These are phyloP conservation scores for Russula olivacea DNA, from an alignment of 768 basidiomycete genomes.

Conservation along the genomic window DNA sequence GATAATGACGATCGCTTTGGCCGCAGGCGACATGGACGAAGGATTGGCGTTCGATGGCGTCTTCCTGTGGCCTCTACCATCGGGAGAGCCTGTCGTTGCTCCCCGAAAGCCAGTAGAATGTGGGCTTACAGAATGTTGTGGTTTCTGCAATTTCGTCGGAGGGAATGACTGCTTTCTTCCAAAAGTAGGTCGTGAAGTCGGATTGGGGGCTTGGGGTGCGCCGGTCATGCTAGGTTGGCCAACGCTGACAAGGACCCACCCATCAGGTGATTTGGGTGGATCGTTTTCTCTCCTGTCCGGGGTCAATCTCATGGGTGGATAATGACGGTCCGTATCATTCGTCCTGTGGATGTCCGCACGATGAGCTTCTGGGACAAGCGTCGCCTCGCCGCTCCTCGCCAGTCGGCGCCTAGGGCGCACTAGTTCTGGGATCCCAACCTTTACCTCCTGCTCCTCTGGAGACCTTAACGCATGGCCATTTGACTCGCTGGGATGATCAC, in stretches of 20 bases:
- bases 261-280: constrained; percentile 36
- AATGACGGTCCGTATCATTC: background rate
- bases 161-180: constrained; percentile 18
- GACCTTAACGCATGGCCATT: background rate
- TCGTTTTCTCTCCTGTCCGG: background rate
- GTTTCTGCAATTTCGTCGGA: background rate
- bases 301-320: background rate
- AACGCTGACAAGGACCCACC: constrained; percentile 64
- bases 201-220: constrained; percentile 23
- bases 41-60: constrained; percentile 40
- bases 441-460: constrained; percentile 31
- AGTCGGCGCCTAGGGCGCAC: constrained; percentile 38
- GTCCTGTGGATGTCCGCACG: constrained; percentile 13
- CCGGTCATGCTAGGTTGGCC: constrained; percentile 31
- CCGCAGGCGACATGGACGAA: constrained; percentile 44
- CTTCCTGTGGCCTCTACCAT: constrained; percentile 21
- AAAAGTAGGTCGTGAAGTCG: background rate
- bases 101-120: constrained; percentile 9
- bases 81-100: constrained; percentile 12
- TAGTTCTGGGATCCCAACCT: constrained; percentile 50
- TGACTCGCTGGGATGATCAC: background rate
- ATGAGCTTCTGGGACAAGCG: constrained; percentile 47
- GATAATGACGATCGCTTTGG: constrained; percentile 57
- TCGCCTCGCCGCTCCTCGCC: constrained; percentile 56
- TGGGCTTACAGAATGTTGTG: constrained; percentile 4